Conservation (phyloP, 2,329 filamentous ascomycete genomes). For the Tolypocladium pustulatum region DNA sequence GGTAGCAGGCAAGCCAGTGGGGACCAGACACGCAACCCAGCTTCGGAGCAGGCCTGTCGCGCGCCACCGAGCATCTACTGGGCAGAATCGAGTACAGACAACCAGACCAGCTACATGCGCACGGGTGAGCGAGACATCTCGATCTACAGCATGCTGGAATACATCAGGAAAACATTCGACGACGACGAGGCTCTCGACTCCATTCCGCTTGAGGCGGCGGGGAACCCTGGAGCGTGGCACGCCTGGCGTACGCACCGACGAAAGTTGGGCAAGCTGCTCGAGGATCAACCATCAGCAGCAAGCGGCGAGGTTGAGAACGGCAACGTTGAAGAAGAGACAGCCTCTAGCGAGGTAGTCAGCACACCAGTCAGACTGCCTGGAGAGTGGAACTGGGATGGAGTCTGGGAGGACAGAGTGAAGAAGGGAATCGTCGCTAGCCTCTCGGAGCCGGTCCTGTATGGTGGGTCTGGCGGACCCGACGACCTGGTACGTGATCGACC, state of each 20-base stretch:
- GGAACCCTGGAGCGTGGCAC: slow-evolving; percentile 87
- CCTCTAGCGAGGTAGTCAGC: slow-evolving; percentile 1
- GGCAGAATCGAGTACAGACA: slow-evolving; percentile 16
- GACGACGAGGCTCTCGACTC: slow-evolving; percentile 67
- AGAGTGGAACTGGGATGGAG: slow-evolving; percentile 96
- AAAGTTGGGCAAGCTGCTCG: slow-evolving; percentile 16
- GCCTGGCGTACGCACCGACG: slow-evolving; percentile 70
- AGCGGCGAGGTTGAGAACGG: not conserved
- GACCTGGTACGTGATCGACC: slow-evolving; percentile 51
- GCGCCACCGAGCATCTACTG: slow-evolving; percentile 13
- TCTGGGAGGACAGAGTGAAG: slow-evolving; percentile 85
- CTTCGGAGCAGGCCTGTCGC: slow-evolving; percentile 11
- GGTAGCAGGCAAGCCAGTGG: slow-evolving; percentile 30
- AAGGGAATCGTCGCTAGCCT: slow-evolving; percentile 67
- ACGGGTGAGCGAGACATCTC: slow-evolving; percentile 35
- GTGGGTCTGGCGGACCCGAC: slow-evolving; percentile 48
- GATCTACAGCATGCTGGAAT: slow-evolving; percentile 61
- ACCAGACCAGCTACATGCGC: slow-evolving; percentile 27
- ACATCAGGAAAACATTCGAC: slow-evolving; percentile 75
- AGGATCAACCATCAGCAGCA: slow-evolving; percentile 5
- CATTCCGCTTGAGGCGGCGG: slow-evolving; percentile 70
- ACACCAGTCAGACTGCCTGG: slow-evolving; percentile 38
- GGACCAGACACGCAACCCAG: slow-evolving; percentile 19
- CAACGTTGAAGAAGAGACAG: not conserved
- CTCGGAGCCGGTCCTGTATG: slow-evolving; percentile 71